Percentiles rank a stretch among this genome's conserved stretches.
Conservation (phyloP, 148 eudicot genomes). For the Pharnaceum exiguum region DNA sequence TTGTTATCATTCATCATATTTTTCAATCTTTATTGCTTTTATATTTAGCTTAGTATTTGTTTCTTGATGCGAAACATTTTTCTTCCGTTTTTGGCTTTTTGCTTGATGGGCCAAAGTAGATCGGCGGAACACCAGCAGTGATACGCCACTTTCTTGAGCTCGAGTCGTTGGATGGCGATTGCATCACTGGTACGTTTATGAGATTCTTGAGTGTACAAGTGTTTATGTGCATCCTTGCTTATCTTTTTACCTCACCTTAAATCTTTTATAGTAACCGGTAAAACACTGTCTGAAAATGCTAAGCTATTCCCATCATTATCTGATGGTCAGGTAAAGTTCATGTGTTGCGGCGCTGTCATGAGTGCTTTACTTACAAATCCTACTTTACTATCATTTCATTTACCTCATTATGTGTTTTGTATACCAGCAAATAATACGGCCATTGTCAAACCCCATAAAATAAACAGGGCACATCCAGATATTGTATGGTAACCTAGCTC, state of each 20-base stretch:
- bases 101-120: slow-evolving; percentile 27
- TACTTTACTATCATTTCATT: background rate
- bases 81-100: background rate
- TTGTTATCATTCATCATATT: background rate
- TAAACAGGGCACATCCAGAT: slow-evolving; percentile 80
- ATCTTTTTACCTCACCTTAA: background rate
- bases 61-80: background rate
- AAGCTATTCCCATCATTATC: slow-evolving; percentile 59
- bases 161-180: slow-evolving; percentile 71
- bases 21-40: background rate
- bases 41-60: background rate
- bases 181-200: slow-evolving; percentile 55
- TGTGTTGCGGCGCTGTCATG: background rate
- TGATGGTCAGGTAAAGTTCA: slow-evolving; percentile 63
- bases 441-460: slow-evolving; percentile 62
- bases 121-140: slow-evolving; percentile 85
- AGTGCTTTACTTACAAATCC: background rate
- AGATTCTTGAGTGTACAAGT: background rate
- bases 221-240: background rate
- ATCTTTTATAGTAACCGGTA: slow-evolving; percentile 56
- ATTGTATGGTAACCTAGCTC: slow-evolving; percentile 74
- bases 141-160: slow-evolving; percentile 57
- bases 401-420: background rate
- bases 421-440: slow-evolving; percentile 67
- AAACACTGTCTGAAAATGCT: slow-evolving; percentile 76